These are phyloP conservation scores for Debaryomycetaceae sp. DNA, from an alignment of 1,139 yeast genomes.

Conservation along the genomic window DNA sequence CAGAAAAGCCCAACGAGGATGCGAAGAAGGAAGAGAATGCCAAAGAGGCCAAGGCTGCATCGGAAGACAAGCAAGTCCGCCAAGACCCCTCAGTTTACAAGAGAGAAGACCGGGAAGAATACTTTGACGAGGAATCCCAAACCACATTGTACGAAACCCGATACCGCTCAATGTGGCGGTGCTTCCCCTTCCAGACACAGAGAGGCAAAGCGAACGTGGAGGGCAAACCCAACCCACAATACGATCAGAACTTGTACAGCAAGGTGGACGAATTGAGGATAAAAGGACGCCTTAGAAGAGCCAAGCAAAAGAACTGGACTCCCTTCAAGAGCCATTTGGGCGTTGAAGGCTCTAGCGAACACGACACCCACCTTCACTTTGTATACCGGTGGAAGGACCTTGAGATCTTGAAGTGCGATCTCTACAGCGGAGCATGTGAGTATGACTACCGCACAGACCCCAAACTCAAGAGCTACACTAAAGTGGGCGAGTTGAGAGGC, in stretches of 20 bases:
- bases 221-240: constrained; percentile 13
- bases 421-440: constrained; percentile 15
- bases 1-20: constrained; percentile 4
- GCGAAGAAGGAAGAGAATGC: constrained; percentile 1
- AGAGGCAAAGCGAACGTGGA: constrained; percentile 29
- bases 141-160: constrained; percentile 6
- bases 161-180: constrained; percentile 29
- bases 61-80: background rate
- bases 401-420: constrained; percentile 23
- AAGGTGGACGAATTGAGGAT: constrained; percentile 25
- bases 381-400: constrained; percentile 26
- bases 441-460: constrained; percentile 12
- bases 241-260: constrained; percentile 18
- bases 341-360: constrained; percentile 12
- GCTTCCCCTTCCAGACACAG: constrained; percentile 40
- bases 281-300: constrained; percentile 12
- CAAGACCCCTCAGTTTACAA: too few relatives aligned
- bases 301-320: constrained; percentile 29
- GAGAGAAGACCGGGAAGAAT: constrained; percentile 1
- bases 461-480: constrained; percentile 7
- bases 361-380: constrained; percentile 21
- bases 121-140: background rate
- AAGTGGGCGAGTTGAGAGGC: constrained; percentile 22
- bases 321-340: constrained; percentile 22
- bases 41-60: background rate